phyloP scores from a whole-genome alignment of 805 yeast genomes.

The Hemisphaericaspora nanyangensis region DNA sequence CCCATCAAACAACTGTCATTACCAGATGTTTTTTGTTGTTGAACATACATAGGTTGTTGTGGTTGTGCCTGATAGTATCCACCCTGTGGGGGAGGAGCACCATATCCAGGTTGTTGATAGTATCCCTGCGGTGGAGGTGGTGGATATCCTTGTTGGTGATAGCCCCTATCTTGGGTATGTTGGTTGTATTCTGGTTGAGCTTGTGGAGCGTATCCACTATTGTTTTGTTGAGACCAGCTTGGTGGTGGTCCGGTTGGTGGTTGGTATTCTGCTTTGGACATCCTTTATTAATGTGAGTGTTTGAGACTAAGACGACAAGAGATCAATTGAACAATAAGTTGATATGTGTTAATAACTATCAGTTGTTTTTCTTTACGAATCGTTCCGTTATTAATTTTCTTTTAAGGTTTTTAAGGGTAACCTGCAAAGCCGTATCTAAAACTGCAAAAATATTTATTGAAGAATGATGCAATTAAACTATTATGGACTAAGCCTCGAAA shows the following conservation, averaged over 20 bases:
- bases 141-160: slow-evolving; percentile 8
- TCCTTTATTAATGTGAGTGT: too few relatives aligned
- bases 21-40: slow-evolving; percentile 28
- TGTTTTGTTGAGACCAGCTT: slow-evolving; percentile 14
- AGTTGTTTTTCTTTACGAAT: too few relatives aligned
- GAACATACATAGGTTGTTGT: slow-evolving; percentile 44
- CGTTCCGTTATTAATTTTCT: not conserved
- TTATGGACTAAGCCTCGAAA: too few relatives aligned
- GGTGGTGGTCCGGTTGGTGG: slow-evolving; percentile 32
- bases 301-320: too few relatives aligned
- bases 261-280: slow-evolving; percentile 12
- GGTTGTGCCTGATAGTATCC: slow-evolving; percentile 29
- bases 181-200: slow-evolving; percentile 17
- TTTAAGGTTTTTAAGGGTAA: too few relatives aligned
- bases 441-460: not conserved
- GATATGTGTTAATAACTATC: not conserved
- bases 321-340: not conserved
- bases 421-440: not conserved
- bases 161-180: slow-evolving; percentile 21
- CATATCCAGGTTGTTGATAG: slow-evolving; percentile 2
- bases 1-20: slow-evolving; percentile 34
- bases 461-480: too few relatives aligned
- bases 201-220: slow-evolving; percentile 21
- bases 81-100: slow-evolving; percentile 23
- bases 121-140: slow-evolving; percentile 18